Base-by-base conservation (phyloP, 163 green algal species). In the Prototheca stagnorum region DNA sequence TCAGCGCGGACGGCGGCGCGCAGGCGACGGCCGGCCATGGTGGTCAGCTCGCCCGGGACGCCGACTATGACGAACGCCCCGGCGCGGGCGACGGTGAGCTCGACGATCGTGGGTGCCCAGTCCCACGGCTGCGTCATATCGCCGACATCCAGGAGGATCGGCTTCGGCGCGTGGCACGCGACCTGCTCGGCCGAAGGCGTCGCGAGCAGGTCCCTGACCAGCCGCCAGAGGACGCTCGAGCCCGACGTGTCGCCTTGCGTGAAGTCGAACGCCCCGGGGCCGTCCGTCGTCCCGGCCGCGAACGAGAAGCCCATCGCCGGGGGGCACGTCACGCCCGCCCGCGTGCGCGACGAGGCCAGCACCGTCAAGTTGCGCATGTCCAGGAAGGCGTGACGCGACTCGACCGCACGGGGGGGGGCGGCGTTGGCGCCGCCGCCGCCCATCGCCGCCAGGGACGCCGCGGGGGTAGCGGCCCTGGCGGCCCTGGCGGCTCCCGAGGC, bases 281-380 rank as follows among this genome's bases (percentile, higher is more conserved):
- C 79, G 29, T 92, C 81, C 15, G 81, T 92, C 24, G 81, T 92
- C 25, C 81, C 81, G 2, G 81, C 81, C 16, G 81, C 81, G 78
- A 92, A 92, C 53, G 75, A 75, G 44, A 84, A 86, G 47, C 81
- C 81, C 77, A 92, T 86, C 39, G 81, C 82, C 1, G 77, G 48
- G 12, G 54, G 56, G 64, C 81, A 92, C 8, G 81, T 86, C 17
- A 28, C 27, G 9, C 79, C 79, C 5, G 35, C 52, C 9, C 54
- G 44, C 2, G 65, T 80, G 47, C 47, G 64, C 19, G 54, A 49
- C 51, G 36, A 54, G n/a, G 50, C 51, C 11, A 14, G 22, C 28
- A 92, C 72, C 17, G 42, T 14, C 1, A 83, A 45, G 25, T 54
- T 58, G 17, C 57, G 61, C 67, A 92, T 86, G 60, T 89, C 72